These are phyloP conservation scores for Colletotrichum nymphaeae DNA, from an alignment of 2,329 filamentous ascomycete genomes.

Conservation along the genomic window DNA sequence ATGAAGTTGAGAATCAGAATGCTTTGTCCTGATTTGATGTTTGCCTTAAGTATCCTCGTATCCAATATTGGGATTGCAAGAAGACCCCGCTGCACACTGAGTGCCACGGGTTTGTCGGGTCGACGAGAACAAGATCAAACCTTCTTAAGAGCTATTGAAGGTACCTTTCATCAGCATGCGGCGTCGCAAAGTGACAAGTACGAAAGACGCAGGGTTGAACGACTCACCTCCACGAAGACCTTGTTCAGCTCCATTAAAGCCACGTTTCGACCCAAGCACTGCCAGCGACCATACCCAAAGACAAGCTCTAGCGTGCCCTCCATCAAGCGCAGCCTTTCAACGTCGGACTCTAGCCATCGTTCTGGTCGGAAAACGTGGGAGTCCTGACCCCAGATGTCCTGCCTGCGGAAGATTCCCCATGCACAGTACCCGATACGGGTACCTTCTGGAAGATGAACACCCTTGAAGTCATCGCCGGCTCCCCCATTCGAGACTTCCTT, in stretches of 20 bases:
- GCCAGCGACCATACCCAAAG: constrained; percentile 52
- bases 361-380: constrained; percentile 31
- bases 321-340: constrained; percentile 46
- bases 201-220: not conserved
- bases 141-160: constrained; percentile 40
- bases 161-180: too few species aligned
- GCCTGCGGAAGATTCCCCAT: constrained; percentile 45
- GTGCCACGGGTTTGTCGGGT: constrained; percentile 45
- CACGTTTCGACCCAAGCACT: constrained; percentile 51
- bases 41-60: not conserved
- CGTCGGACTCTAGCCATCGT: constrained; percentile 37
- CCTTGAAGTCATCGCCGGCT: constrained; percentile 49
- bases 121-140: constrained; percentile 45
- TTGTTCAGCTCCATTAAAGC: constrained; percentile 51
- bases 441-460: constrained; percentile 46
- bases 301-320: constrained; percentile 51
- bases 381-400: constrained; percentile 29
- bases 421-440: constrained; percentile 47
- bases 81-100: not conserved
- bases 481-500: constrained; percentile 49
- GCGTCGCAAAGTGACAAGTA: not conserved
- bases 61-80: constrained; percentile 5
- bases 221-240: constrained; percentile 45
- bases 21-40: too few species aligned
- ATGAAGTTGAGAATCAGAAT: too few species aligned